A percentile compares a stretch with the other conserved stretches of the same genome.
phyloP scores from a whole-genome alignment of 23 red algal genomes.

The Gracilaria vermiculophylla region DNA sequence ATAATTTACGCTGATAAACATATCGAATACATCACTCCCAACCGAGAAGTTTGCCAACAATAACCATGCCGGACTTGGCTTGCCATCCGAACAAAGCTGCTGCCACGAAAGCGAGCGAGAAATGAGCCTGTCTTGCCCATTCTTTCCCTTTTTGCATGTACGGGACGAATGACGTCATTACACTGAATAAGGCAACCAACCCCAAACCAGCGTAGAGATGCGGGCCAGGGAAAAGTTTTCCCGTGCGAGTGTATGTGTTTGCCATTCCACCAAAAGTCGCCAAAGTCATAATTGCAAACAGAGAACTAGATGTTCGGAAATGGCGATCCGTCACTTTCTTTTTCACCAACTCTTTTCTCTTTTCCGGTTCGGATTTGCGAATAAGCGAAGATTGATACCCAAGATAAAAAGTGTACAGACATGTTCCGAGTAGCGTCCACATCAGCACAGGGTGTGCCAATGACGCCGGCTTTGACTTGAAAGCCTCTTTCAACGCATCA shows the following conservation, averaged over 20 bases:
- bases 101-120: constrained; percentile 70
- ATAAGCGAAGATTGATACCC: constrained; percentile 83
- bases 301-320: constrained; percentile 50
- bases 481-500: constrained; percentile 67
- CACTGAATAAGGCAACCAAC: constrained; percentile 74
- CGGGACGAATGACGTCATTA: constrained; percentile 84
- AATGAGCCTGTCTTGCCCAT: constrained; percentile 76
- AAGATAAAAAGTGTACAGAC: constrained; percentile 88
- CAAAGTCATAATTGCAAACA: constrained; percentile 88
- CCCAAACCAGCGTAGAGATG: constrained; percentile 95
- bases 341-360: constrained; percentile 77
- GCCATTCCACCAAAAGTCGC: constrained; percentile 96
- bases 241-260: constrained; percentile 93
- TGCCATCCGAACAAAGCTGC: constrained; percentile 86
- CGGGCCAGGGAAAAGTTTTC: constrained; percentile 98
- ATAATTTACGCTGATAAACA: background rate
- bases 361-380: constrained; percentile 52
- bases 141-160: constrained; percentile 89
- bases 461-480: constrained; percentile 88
- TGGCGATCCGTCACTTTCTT: constrained; percentile 67
- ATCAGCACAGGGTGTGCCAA: constrained; percentile 86
- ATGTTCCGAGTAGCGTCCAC: constrained; percentile 61
- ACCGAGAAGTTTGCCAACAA: constrained; percentile 88
- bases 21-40: constrained; percentile 22
- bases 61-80: constrained; percentile 85